These are phyloP conservation scores for Uronychia setigera DNA, from an alignment of 73 alveolate genomes.

Conservation along the genomic window DNA sequence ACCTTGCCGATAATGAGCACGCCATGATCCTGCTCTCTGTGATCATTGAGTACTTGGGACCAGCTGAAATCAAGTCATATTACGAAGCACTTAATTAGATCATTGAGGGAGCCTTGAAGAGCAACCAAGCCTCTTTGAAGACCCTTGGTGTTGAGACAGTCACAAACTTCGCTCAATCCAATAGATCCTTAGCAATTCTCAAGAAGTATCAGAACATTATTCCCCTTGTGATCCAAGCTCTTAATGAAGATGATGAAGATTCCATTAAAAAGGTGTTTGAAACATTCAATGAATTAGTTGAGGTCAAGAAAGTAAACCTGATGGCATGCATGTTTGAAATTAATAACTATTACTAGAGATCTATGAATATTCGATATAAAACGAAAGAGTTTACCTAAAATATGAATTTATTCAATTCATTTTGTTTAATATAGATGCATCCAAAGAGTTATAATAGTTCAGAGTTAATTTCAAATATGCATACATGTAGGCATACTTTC, in stretches of 20 bases:
- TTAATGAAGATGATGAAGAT: slow-evolving; percentile 60
- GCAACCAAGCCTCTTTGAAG: slow-evolving; percentile 23
- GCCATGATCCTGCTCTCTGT: slow-evolving; percentile 61
- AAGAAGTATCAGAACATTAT: slow-evolving; percentile 44
- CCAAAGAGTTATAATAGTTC: no score
- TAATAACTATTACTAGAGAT: no score
- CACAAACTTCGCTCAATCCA: slow-evolving; percentile 55
- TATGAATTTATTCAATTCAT: no score
- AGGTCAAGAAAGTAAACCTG: slow-evolving; percentile 49
- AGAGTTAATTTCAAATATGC: no score
- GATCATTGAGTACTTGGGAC: slow-evolving; percentile 63
- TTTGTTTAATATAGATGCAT: no score
- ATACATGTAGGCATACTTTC: no score
- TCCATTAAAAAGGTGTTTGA: slow-evolving; percentile 60
- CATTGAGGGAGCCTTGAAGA: slow-evolving; percentile 48
- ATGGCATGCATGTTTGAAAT: no score
- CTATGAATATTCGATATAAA: no score
- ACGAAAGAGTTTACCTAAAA: no score
- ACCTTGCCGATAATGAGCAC: slow-evolving; percentile 46
- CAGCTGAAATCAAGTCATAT: slow-evolving; percentile 58
- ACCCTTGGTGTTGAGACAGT: slow-evolving; percentile 56
- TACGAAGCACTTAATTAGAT: slow-evolving; percentile 32
- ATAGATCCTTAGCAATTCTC: slow-evolving; percentile 45
- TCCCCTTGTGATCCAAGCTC: slow-evolving; percentile 53
- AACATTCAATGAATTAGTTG: slow-evolving; percentile 54